Base-by-base conservation (phyloP, 306 rosid species). In the Prosopis cineraria region DNA sequence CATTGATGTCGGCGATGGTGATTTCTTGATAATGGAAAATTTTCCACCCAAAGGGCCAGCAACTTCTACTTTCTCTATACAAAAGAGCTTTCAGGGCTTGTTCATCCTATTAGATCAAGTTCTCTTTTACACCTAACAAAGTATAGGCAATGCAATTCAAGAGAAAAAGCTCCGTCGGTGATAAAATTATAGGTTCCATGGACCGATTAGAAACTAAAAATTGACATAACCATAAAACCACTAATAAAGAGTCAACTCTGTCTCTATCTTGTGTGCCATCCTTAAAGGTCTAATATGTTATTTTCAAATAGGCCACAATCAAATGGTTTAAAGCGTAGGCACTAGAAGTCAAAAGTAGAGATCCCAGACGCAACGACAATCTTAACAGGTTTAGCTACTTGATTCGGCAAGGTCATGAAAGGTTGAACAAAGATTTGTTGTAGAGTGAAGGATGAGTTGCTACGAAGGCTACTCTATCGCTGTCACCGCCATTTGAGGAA, bases 41-140 rank as follows among this genome's bases (percentile, higher is more conserved):
- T 76, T 83, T 45, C 45, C 79, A 82, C 47, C 11, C 70, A 66
- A 30, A 59, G 89, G 85, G 67, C 80, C 81, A 70, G 84, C 77
- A 72, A 79, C 79, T 82, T 85, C 86, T 41, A 90, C 81, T 31
- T 70, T 75, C 52, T 65, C 87, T 0, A 83, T 78, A 69, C 89
- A 88, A 72, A 86, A 90, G 58, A 6, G 63, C 67, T 74, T 89
- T 29, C 70, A 58, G n/a, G 78, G 78, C 84, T 78, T 63, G 70
- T 83, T 88, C 53, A 74, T 75, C 52, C 89, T 81, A n/a, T 69
- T 44, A 63, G n/a, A 82, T 10, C 40, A 84, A 29, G 53, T 27
- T 76, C 16, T 58, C 25, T 36, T n/a, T 82, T 56, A 82, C 29
- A 72, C 40, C 43, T 68, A 58, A 22, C 22, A 41, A 17, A 47